Evolutionary conservation across 768 basidiomycete genomes (phyloP).

Genomic region (Macrolepiota albuminosa): DNA sequence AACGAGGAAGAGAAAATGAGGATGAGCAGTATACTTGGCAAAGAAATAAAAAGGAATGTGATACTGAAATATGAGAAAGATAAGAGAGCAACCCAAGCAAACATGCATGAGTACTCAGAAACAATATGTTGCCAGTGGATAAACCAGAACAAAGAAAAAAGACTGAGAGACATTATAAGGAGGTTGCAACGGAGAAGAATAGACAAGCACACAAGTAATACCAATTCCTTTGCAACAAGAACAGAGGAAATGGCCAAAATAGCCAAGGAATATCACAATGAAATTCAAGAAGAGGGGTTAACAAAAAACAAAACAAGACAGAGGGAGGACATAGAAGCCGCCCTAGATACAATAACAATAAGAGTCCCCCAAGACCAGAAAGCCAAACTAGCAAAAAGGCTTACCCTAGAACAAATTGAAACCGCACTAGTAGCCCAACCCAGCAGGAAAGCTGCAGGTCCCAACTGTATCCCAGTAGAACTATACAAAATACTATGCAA

Average conservation of each 20-base stretch:
- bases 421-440: neutral
- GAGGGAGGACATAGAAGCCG: neutral
- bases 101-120: no score
- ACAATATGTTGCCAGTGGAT: no score
- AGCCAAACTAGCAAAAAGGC: no score
- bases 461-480: no score
- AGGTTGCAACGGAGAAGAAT: neutral
- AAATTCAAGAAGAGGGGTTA: neutral
- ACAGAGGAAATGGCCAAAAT: neutral
- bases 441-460: neutral
- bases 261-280: neutral
- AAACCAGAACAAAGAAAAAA: neutral
- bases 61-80: no score
- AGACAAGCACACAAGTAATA: neutral
- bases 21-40: no score
- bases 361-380: no score
- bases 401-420: neutral
- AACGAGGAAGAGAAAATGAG: no score
- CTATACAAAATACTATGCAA: no score
- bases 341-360: no score
- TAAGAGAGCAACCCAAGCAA: no score
- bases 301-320: neutral
- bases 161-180: neutral
- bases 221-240: neutral
- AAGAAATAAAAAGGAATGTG: no score